Conservation (phyloP, 805 yeast genomes). For the Starmerella cellae region DNA sequence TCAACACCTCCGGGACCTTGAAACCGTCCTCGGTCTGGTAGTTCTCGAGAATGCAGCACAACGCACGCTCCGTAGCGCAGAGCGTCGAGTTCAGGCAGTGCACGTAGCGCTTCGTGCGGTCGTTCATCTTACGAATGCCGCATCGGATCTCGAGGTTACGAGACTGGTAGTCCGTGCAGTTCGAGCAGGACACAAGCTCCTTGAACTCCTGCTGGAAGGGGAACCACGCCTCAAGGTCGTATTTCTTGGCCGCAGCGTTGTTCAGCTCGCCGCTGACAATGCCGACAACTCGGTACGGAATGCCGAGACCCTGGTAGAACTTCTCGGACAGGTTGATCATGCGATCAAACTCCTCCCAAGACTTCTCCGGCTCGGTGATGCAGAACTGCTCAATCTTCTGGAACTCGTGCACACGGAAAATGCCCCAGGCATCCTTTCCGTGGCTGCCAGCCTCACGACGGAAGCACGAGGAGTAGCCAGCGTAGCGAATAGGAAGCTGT, state of each 20-base stretch:
- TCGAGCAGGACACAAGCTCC: constrained; percentile 95
- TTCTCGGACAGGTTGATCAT: constrained; percentile 88
- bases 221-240: constrained; percentile 99
- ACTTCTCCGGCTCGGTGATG: constrained; percentile 92
- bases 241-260: constrained; percentile 98
- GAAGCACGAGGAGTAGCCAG: constrained; percentile 97
- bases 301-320: constrained; percentile 77
- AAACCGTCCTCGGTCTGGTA: constrained; percentile 96
- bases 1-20: constrained; percentile 83
- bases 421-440: constrained; percentile 99
- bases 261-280: constrained; percentile 97
- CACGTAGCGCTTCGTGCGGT: constrained; percentile 91
- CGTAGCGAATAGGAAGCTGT: constrained; percentile 92
- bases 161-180: constrained; percentile 98
- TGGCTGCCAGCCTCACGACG: constrained; percentile 99
- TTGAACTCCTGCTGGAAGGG: constrained; percentile 98
- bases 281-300: constrained; percentile 95
- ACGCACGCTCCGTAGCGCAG: constrained; percentile 95
- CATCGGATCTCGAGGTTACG: constrained; percentile 97
- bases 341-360: constrained; percentile 93
- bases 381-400: constrained; percentile 97
- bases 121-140: constrained; percentile 91
- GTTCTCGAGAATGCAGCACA: constrained; percentile 94
- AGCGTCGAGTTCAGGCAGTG: constrained; percentile 96
- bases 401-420: constrained; percentile 95